Evolutionary conservation across 169 alveolate species (phyloP).

Genomic region (Eimeria maxima): DNA sequence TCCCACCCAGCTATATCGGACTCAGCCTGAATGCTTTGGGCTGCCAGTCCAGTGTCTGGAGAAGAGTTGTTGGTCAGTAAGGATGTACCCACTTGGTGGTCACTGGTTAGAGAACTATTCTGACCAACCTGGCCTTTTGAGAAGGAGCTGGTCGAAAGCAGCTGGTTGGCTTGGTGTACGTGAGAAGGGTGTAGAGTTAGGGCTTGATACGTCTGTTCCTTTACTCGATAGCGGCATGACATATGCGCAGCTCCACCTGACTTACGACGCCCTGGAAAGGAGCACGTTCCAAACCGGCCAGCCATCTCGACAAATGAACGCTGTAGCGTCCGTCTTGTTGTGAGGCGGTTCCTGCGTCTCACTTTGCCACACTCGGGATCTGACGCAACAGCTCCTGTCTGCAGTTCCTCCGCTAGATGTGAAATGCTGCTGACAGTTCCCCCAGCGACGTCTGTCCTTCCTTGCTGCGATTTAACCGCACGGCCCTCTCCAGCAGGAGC

Average conservation of each 20-base stretch:
- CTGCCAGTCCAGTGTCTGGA: not conserved
- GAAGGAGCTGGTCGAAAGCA: not conserved
- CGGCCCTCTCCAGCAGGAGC: not conserved
- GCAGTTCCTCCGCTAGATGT: not conserved
- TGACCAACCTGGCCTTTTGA: no score
- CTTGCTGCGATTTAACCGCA: not conserved
- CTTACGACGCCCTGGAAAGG: not conserved
- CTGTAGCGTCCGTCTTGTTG: not conserved
- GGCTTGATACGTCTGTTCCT: not conserved
- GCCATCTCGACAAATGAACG: not conserved
- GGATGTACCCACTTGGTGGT: no score
- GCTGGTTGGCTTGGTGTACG: not conserved
- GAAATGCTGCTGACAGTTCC: not conserved
- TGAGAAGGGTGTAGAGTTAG: not conserved
- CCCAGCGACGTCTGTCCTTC: not conserved
- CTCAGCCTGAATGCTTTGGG: not conserved
- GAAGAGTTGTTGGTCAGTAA: not conserved
- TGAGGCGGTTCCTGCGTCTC: not conserved
- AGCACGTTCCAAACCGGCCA: not conserved
- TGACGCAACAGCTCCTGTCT: not conserved
- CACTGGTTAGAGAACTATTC: no score
- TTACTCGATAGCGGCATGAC: not conserved
- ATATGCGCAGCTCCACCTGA: not conserved
- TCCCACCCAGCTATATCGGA: not conserved
- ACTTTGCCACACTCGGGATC: not conserved